Base-by-base conservation (phyloP, 306 rosid genomes). In the Fragaria nilgerrensis region DNA sequence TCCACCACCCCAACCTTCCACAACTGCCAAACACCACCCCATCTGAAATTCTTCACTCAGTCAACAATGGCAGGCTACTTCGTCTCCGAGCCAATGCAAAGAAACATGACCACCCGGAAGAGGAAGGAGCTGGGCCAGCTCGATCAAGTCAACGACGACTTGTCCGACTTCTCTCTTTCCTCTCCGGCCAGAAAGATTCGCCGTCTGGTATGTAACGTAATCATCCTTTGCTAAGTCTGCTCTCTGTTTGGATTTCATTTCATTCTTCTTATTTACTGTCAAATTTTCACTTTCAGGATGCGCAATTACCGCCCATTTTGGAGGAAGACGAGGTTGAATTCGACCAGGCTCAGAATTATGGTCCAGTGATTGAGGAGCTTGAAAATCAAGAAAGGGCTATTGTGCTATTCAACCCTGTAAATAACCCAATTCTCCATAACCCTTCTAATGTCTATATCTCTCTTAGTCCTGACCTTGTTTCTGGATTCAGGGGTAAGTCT, bases 141-240 rank as follows among this genome's bases (percentile, higher is more conserved):
- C 17, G 89, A 87, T 45, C 78, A 81, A 32, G 69, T 93, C 20
- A 50, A 61, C 85, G 73, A 87, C 7, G 89, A 91, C 32, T 90
- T 92, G 84, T 90, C 91, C 49, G 96, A 89, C 63, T 86, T 95
- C 85, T 86, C 97, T 52, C 86, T 95, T 2, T 86, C 90, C 36
- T 88, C 96, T n/a, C 93, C 96, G 0, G 90, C 97, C 13, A 85
- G 89, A 44, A 95, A 95, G 89, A 92, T 92, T 84, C 98, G 98
- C 77, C 96, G 98, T 72, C 88, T 95, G 81, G 96, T 90, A 76
- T 32, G 44, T 23, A 17, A 4, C 4, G 14, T 11, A 11, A 10
- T 27, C n/a, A n/a, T n/a, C n/a, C n/a, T n/a, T n/a, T n/a, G n/a
- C 29, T 27, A 27, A 27, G 29, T 27, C 36, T 71, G 5, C 19